These are phyloP conservation scores for Chenopodium formosanum DNA, from an alignment of 148 eudicot genomes.

Conservation along the genomic window DNA sequence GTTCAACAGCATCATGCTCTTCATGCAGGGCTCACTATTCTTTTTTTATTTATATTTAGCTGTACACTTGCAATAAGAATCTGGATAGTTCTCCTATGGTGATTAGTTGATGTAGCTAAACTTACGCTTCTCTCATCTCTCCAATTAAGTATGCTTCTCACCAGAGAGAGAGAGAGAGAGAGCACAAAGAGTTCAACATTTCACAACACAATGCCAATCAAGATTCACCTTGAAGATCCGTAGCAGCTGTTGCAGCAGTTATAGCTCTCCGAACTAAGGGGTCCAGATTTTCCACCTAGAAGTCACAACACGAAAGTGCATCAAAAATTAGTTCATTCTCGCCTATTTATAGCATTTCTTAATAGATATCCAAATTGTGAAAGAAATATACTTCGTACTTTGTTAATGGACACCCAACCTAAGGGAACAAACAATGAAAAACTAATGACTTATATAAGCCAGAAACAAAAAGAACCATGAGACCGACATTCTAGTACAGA, in stretches of 20 bases:
- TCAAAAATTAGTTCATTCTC: background rate
- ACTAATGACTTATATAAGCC: background rate
- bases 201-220: background rate
- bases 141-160: too few species aligned
- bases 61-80: too few species aligned
- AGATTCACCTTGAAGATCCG: constrained; percentile 85
- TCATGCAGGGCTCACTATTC: too few species aligned
- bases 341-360: background rate
- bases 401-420: background rate
- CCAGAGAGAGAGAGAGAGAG: too few species aligned
- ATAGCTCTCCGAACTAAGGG: constrained; percentile 87
- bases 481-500: background rate
- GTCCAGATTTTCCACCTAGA: constrained; percentile 73
- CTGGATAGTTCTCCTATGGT: too few species aligned
- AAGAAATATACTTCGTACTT: background rate
- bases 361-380: background rate
- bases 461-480: background rate
- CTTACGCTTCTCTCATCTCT: too few species aligned
- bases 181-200: background rate
- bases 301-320: constrained; percentile 18
- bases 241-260: constrained; percentile 57
- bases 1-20: too few species aligned
- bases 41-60: too few species aligned
- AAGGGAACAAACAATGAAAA: background rate
- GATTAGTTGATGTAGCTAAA: too few species aligned